Conservation (phyloP, 352 stramenopile genomes). For the Plasmopara muralis region DNA sequence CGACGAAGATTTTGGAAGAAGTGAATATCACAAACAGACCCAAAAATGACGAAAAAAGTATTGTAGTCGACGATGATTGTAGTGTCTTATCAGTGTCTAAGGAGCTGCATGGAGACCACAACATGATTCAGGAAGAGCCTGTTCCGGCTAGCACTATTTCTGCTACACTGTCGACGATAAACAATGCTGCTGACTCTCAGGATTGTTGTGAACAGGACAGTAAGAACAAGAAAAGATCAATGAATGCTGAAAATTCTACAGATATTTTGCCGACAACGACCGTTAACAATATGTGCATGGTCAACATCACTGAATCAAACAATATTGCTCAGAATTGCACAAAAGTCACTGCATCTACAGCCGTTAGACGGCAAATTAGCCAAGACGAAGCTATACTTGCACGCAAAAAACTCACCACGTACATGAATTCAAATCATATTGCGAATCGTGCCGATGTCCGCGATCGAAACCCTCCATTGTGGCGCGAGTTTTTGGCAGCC, state of each 20-base stretch:
- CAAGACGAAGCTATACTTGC: slow-evolving; percentile 5
- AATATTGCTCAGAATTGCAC: slow-evolving; percentile 7
- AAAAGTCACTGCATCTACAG: slow-evolving; percentile 4
- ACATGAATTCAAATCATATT: slow-evolving; percentile 31
- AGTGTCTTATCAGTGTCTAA: neutral
- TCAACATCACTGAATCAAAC: slow-evolving; percentile 3
- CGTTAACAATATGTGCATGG: neutral
- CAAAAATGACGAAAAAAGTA: slow-evolving; percentile 1
- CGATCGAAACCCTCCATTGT: slow-evolving; percentile 29
- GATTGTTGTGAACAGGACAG: neutral
- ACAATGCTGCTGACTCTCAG: neutral
- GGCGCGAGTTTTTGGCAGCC: slow-evolving; percentile 31
- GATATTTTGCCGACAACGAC: neutral
- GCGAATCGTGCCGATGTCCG: slow-evolving; percentile 28
- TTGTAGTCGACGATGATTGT: neutral
- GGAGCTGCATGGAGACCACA: slow-evolving; percentile 2
- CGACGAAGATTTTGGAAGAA: slow-evolving; percentile 4
- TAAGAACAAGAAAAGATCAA: slow-evolving; percentile 3
- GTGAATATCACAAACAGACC: neutral
- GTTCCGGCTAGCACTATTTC: neutral
- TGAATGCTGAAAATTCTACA: neutral
- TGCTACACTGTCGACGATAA: neutral
- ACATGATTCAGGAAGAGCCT: neutral
- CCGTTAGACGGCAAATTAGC: slow-evolving; percentile 3
- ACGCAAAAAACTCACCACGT: slow-evolving; percentile 19